A percentile compares a stretch with the other conserved stretches of the same genome.
Conservation (phyloP, 2,329 filamentous ascomycete species). For the Catunica adiposa region DNA sequence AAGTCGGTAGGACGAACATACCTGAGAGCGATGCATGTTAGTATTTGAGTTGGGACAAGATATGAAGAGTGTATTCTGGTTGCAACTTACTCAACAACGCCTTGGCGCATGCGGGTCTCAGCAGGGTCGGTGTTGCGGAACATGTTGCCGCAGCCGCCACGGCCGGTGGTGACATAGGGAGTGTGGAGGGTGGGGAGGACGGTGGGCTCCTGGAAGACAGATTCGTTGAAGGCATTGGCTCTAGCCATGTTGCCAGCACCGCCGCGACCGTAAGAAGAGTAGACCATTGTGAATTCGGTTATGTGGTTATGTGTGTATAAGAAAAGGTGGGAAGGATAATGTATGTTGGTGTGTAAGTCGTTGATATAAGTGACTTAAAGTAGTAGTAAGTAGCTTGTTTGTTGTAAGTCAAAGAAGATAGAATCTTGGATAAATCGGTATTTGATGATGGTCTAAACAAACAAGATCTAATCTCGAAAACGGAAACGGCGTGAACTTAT, state of each 20-base stretch:
- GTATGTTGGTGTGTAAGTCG: not conserved
- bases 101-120: conserved; percentile 65
- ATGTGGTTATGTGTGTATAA: not conserved
- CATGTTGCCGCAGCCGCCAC: conserved; percentile 83
- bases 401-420: not conserved
- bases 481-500: not conserved
- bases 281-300: conserved; percentile 17
- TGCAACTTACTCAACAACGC: conserved; percentile 53
- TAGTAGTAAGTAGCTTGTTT: not conserved
- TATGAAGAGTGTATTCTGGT: conserved; percentile 6
- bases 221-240: conserved; percentile 21
- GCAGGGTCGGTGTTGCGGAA: conserved; percentile 51
- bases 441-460: not conserved
- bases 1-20: conserved; percentile 34
- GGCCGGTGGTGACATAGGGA: conserved; percentile 73
- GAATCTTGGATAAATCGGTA: not conserved
- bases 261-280: conserved; percentile 55
- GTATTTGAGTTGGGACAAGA: conserved; percentile 1
- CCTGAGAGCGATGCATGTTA: conserved; percentile 13
- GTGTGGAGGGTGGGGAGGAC: conserved; percentile 71
- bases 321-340: not conserved
- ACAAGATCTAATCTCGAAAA: not conserved
- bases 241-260: conserved; percentile 58
- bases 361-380: not conserved
- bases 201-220: conserved; percentile 47